Evolutionary conservation across 441 rosid species (phyloP).

Genomic region (Populus hybrid): DNA sequence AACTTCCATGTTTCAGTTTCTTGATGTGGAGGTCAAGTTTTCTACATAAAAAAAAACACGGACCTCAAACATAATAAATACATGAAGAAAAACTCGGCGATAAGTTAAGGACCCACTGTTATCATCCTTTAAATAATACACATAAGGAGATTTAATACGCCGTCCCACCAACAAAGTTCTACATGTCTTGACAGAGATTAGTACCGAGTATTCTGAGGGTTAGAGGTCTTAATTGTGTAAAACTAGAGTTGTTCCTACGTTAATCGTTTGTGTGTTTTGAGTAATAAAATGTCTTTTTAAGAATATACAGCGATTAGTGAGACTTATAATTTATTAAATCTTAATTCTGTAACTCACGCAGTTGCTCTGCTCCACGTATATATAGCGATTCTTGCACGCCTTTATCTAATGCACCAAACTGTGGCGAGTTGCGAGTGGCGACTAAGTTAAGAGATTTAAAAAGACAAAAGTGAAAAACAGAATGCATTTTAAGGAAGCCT

Average conservation of each 20-base stretch:
- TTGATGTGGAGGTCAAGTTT: constrained; percentile 20
- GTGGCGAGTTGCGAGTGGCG: constrained; percentile 43
- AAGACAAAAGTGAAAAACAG: constrained; percentile 10
- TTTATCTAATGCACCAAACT: too few relatives aligned
- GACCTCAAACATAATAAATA: background rate
- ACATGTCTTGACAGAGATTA: background rate
- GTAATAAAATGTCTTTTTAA: too few relatives aligned
- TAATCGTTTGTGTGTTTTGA: too few relatives aligned
- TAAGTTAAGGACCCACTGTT: background rate
- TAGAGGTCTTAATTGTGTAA: background rate
- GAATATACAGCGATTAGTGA: too few relatives aligned
- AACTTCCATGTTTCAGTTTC: background rate
- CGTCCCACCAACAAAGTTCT: background rate
- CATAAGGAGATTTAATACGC: background rate
- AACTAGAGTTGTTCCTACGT: background rate
- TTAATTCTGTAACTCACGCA: too few relatives aligned
- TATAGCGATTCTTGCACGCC: too few relatives aligned
- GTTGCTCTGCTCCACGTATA: too few relatives aligned
- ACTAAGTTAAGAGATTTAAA: constrained; percentile 67
- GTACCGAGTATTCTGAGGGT: background rate
- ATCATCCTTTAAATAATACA: background rate
- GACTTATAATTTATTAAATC: too few relatives aligned
- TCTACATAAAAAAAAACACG: background rate
- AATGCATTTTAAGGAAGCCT: constrained; percentile 56
- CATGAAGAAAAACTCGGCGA: too few relatives aligned